Percentiles rank a stretch among this genome's conserved stretches.
Conservation (phyloP, 2,329 filamentous ascomycete species). For the Ophiostoma ips region DNA sequence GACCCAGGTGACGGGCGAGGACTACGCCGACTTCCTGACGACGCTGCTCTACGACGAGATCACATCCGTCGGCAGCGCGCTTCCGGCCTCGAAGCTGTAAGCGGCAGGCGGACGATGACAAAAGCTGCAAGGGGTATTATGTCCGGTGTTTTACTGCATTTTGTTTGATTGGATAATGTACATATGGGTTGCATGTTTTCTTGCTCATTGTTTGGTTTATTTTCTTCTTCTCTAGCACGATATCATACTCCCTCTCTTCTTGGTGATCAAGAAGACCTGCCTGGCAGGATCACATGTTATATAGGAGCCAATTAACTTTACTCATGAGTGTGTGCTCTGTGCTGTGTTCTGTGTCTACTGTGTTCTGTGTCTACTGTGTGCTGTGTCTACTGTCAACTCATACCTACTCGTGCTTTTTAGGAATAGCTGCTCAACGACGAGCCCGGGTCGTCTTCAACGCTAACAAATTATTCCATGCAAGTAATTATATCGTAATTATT, state of each 20-base stretch:
- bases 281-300: not conserved
- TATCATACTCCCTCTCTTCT: not conserved
- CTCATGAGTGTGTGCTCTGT: too few relatives aligned
- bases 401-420: too few relatives aligned
- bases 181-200: not conserved
- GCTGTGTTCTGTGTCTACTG: too few relatives aligned
- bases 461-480: too few relatives aligned
- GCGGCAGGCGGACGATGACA: not conserved
- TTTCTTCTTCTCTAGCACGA: not conserved
- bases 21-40: conserved; percentile 94
- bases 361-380: too few relatives aligned
- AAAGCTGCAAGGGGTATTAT: not conserved
- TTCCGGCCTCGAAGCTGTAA: conserved; percentile 50
- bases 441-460: too few relatives aligned
- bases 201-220: not conserved
- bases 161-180: not conserved
- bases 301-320: not conserved
- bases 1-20: conserved; percentile 86
- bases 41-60: conserved; percentile 79
- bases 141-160: not conserved
- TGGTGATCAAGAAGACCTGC: not conserved
- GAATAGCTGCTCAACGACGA: too few relatives aligned
- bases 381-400: not conserved
- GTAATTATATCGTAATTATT: too few relatives aligned
- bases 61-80: conserved; percentile 52